Evolutionary conservation across 352 stramenopile species (phyloP), one percentile per base, ranked within the genome.

Genomic region (Phytophthora citricola): DNA sequence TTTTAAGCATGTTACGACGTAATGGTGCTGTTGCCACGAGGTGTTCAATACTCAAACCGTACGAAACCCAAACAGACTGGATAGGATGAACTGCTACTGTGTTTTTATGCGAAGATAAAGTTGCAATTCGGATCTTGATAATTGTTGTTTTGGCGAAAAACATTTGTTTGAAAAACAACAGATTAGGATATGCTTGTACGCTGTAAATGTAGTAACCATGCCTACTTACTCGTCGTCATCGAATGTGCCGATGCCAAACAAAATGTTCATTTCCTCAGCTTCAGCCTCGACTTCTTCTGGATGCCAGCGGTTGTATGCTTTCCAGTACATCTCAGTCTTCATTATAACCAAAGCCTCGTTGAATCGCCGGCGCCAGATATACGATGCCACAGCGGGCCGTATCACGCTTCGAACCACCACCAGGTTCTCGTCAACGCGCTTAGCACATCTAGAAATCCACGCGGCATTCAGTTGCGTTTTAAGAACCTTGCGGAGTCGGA

Each of bases 311-410:
- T 43, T 43, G 38, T 43, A 43, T 20, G 38, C 38, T 10, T 43
- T 43, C 38, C 38, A 43, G 38, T 43, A 43, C n/a, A 43, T 43
- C 38, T 43, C 38, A 43, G 38, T n/a, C n/a, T 43, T 20, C 5
- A n/a, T 43, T n/a, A 9, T 9, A 43, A 14, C 22, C 38, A 43
- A 43, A 20, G 38, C 38, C n/a, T 43, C 73, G 9, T 20, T 48
- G 46, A 71, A 71, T n/a, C 69, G 54, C 24, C 43, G 14, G 5
- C 58, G 58, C 58, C 63, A 73, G 38, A 70, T 43, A 46, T 34
- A 62, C 6, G 8, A 29, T 27, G 29, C 40, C 9, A 73, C 2
- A 11, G 41, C 31, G 11, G 12, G 26, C 8, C 15, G 40, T n/a
- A 76, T 22, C 29, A 71, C 34, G 4, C 1, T 4, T 27, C 67